These are phyloP conservation scores for Naegleria gruberi DNA, from an alignment of 208 protist species.

Conservation along the genomic window DNA sequence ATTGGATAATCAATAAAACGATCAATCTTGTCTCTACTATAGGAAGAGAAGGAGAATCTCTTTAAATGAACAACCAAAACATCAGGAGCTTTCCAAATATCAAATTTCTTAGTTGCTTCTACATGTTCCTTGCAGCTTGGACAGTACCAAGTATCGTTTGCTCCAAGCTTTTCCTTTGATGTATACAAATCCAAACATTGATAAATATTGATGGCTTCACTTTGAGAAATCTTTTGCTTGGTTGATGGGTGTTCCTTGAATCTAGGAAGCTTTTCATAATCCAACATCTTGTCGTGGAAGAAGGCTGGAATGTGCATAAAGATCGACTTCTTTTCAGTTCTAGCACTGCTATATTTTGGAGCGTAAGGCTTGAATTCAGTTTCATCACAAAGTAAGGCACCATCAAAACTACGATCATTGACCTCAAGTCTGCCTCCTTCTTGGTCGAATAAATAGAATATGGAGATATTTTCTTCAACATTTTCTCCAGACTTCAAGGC, in stretches of 20 bases:
- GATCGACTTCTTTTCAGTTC: not conserved
- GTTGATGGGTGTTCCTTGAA: constrained; percentile 2
- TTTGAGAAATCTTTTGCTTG: not conserved
- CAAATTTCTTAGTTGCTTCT: constrained; percentile 47
- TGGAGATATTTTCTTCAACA: not conserved
- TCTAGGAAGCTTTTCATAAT: not conserved
- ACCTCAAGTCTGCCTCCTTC: not conserved
- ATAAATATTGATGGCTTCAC: not conserved
- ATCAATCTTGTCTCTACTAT: constrained; percentile 48
- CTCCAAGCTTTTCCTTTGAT: constrained; percentile 36
- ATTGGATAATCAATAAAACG: constrained; percentile 50
- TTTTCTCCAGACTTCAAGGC: not conserved
- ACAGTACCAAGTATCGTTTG: constrained; percentile 54
- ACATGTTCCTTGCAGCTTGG: constrained; percentile 37
- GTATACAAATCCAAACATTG: constrained; percentile 46
- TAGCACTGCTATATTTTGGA: not conserved
- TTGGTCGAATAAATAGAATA: not conserved
- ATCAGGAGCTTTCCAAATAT: constrained; percentile 50
- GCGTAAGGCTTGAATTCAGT: not conserved
- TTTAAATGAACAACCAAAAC: constrained; percentile 58
- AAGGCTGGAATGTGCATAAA: not conserved
- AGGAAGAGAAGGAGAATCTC: constrained; percentile 44
- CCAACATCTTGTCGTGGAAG: not conserved
- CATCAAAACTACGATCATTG: not conserved
- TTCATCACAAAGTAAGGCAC: not conserved